Conservation (phyloP, 1,284 basidiomycete genomes). For the Trichosporon ovoides region DNA sequence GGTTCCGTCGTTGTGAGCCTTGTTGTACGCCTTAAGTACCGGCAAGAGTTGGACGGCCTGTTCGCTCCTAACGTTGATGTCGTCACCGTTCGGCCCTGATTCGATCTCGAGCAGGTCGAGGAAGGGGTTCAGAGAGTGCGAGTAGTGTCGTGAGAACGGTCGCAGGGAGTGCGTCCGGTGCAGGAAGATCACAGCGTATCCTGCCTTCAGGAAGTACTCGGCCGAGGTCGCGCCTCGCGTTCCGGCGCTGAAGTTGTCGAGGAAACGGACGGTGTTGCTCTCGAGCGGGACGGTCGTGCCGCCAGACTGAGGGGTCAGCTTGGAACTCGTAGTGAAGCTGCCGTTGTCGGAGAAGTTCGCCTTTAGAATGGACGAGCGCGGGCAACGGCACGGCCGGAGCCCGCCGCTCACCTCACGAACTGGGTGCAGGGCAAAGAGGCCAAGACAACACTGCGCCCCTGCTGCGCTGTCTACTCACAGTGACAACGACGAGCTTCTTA, state of each 20-base stretch:
- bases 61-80: conserved; percentile 56
- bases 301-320: conserved; percentile 82
- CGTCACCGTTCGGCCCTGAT: neutral
- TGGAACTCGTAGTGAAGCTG: too few relatives aligned
- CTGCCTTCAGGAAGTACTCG: conserved; percentile 86
- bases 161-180: conserved; percentile 95
- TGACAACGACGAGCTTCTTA: conserved; percentile 83
- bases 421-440: too few relatives aligned
- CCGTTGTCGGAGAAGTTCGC: too few relatives aligned
- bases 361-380: too few relatives aligned
- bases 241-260: conserved; percentile 98
- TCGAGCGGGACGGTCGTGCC: conserved; percentile 93
- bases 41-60: conserved; percentile 62
- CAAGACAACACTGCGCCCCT: too few relatives aligned
- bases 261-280: conserved; percentile 95
- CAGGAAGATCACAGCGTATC: conserved; percentile 98
- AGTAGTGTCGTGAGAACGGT: conserved; percentile 94
- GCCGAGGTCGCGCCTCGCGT: conserved; percentile 96
- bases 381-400: too few relatives aligned
- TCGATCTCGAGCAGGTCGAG: conserved; percentile 85
- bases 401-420: too few relatives aligned
- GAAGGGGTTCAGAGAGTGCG: conserved; percentile 95
- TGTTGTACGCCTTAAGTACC: conserved; percentile 76
- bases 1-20: conserved; percentile 64
- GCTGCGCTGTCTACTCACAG: conserved; percentile 57